Base-by-base conservation (phyloP, 345 rosid species). In the Laguncularia racemosa region DNA sequence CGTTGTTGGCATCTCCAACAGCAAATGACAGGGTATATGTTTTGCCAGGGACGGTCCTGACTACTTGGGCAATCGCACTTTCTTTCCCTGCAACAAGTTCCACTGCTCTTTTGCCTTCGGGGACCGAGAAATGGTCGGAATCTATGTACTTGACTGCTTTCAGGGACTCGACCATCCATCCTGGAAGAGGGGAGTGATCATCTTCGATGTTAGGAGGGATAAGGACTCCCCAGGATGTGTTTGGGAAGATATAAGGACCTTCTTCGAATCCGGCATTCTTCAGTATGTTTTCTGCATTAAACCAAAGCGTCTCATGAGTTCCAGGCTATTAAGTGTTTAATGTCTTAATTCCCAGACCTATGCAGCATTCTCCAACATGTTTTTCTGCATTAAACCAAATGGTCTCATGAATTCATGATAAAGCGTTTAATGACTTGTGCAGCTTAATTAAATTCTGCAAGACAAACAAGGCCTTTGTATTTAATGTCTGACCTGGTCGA, bases 11-110 rank as follows among this genome's bases (percentile, higher is more conserved):
- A 13, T 81, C 86, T 0, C 86, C 86, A 0, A 78, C 67, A 0
- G 51, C 14, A 46, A 81, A 78, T 0, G 68, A 55, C 17, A 81
- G 74, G 48, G 48, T 61, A 45, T 78, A 81, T 45, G 58, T 48
- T 59, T 70, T 81, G 16, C 67, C 62, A 0, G 70, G 65, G 13
- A 18, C 48, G 48, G 86, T 78, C 46, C 46, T 61, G 7, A 72
- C 79, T 17, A 69, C 44, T 48, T 81, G 86, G 3, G 81, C 62
- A 4, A 81, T 33, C 13, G 86, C 74, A 58, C 86, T 81, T 57
- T 81, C 86, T 61, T 76, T 76, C 11, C 86, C 86, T 0, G 76
- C 86, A 9, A 81, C 54, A 3, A 81, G 86, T 38, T 81, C 86
- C 6, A 81, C 16, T 0, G 80, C 81, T 23, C 78, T 59, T n/a